These are phyloP conservation scores for Eucalyptus tenuipes DNA, from an alignment of 345 rosid genomes.

Conservation along the genomic window DNA sequence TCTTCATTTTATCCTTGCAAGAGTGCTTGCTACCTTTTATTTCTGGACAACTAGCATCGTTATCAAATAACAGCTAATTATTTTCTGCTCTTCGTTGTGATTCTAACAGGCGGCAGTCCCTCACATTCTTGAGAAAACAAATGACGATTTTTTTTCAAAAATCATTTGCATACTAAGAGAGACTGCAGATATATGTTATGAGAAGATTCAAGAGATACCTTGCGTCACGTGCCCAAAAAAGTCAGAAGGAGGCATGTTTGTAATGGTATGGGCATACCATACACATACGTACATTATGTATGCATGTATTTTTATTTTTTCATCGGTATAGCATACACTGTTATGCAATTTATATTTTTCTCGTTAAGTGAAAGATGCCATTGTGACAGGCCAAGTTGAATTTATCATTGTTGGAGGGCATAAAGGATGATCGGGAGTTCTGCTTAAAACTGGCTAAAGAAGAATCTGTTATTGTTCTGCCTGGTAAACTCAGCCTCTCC, in stretches of 20 bases:
- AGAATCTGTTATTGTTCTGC: conserved; percentile 61
- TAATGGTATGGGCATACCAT: conserved; percentile 27
- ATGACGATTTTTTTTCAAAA: conserved; percentile 47
- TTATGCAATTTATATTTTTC: not conserved
- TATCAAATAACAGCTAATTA: not conserved
- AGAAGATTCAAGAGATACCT: conserved; percentile 47
- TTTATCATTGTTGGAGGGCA: conserved; percentile 38
- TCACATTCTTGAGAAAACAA: conserved; percentile 43
- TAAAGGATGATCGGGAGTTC: conserved; percentile 62
- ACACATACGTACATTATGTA: not conserved
- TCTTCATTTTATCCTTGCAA: not conserved
- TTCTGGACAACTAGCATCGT: not conserved
- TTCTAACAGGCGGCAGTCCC: conserved; percentile 63
- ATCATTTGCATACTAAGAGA: conserved; percentile 25
- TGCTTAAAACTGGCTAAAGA: conserved; percentile 51
- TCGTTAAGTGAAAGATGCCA: not conserved
- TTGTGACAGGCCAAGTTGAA: conserved; percentile 43
- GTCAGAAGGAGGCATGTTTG: conserved; percentile 66
- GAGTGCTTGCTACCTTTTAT: not conserved
- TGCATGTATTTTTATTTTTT: not conserved
- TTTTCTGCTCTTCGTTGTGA: not conserved
- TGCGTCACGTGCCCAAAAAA: conserved; percentile 42
- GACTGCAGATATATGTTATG: conserved; percentile 35
- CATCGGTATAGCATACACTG: not conserved
- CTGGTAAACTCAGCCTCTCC: conserved; percentile 27